Evolutionary conservation across 495 filamentous ascomycete species (phyloP), one percentile per base, ranked within the genome.

Genomic region (Talaromyces adpressus): DNA sequence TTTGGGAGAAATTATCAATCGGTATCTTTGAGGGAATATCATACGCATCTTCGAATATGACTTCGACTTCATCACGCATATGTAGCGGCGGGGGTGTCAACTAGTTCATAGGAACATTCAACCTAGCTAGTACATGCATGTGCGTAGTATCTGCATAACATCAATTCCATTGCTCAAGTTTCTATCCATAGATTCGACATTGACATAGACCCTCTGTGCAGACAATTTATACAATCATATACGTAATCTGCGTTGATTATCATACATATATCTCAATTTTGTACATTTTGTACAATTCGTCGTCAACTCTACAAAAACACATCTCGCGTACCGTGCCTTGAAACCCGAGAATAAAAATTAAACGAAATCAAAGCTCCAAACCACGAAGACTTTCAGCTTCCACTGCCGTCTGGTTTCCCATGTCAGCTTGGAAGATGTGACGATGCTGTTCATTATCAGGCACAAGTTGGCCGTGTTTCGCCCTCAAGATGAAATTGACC

Each of bases 401-500:
- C 0, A 22, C 14, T 11, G 20, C 52, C 52, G 52, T 56, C 52
- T 27, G 27, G 20, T 56, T 56, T 9, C 22, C 6, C 52, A 56
- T 29, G 3, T n/a, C 52, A 56, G 9, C 22, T 11, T 56, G 52
- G 22, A 56, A 25, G 2, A 22, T 16, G 7, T 23, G 57, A 60
- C 5, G 14, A 16, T 25, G 32, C 36, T 61, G 59, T 7, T n/a
- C 22, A 9, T 59, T 12, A 53, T 14, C 56, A 14, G 32, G 23
- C 2, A 23, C 34, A 29, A 63, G 32, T 16, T 58, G 74, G n/a
- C 71, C 68, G 39, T 75, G 67, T 8, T 70, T 71, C 8, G 75
- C 66, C 1, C 77, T 70, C 56, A 81, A 39, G 2, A 56, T 90
- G 78, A 96, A 94, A 73, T 93, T 96, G 41, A 95, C 69, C 29